Base-by-base conservation (phyloP, 305 asterid species). In the Fraxinus nigra region DNA sequence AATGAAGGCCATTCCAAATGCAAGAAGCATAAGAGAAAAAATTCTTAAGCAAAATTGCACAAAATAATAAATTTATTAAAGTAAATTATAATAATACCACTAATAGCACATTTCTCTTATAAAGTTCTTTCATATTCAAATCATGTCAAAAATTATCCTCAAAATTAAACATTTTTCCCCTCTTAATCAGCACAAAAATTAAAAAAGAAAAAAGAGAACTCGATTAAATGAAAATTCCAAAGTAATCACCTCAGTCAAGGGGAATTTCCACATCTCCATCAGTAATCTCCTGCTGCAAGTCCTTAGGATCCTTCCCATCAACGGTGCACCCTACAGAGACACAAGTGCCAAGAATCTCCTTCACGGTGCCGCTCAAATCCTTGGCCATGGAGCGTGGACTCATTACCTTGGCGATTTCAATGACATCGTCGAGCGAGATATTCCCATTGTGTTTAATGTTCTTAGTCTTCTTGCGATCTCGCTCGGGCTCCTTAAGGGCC, bases 401-500 rank as follows among this genome's bases (percentile, higher is more conserved):
- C 92, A 90, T 90, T 72, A 90, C 80, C 77, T 88, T 88, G 28
- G 93, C 91, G 35, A 90, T 90, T 86, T 90, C 92, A 46, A 90
- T 82, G 1, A 88, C 93, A 11, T 90, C 92, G 28, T 90, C 93
- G 0, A 90, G 90, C 22, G 93, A 87, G 70, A 90, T 90, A 11
- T 90, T 90, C 0, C 93, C 93, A 5, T 84, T 90, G 63, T 90
- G 92, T 77, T 90, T 90, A 46, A 90, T 90, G 78, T 90, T 90
- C 30, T 28, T 28, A 28, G 86, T 83, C 83, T 90, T 90, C 84
- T 90, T 90, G 4, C 91, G 80, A 77, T 90, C 93, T 8, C 92
- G 87, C 84, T 90, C 91, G 0, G 92, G 94, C 86, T 90, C 94
- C 87, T 90, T 90, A 51, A 90, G 87, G 0, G 92, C 89, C 85